Conservation (phyloP, 345 rosid genomes). For the Brassica incana region DNA sequence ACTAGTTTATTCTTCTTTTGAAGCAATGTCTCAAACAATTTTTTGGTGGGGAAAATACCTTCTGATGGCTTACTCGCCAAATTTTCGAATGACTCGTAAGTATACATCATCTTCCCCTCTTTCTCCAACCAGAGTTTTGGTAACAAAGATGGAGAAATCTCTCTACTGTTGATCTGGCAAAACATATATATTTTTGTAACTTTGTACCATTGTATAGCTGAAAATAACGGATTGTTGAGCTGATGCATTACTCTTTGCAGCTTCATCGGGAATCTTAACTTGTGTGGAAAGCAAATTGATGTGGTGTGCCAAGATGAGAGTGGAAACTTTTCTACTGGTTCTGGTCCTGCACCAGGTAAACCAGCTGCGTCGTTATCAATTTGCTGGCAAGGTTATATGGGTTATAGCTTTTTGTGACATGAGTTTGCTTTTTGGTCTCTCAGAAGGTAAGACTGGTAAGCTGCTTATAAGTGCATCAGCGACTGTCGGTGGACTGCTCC, state of each 20-base stretch:
- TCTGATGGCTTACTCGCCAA: slow-evolving; percentile 62
- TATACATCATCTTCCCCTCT: slow-evolving; percentile 20
- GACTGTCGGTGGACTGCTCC: slow-evolving; percentile 90
- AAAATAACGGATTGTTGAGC: slow-evolving; percentile 4
- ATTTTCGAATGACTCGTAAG: slow-evolving; percentile 73
- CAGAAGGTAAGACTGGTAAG: slow-evolving; percentile 66
- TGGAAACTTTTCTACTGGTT: slow-evolving; percentile 41
- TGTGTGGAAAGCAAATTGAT: slow-evolving; percentile 87
- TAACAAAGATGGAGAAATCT: slow-evolving; percentile 4
- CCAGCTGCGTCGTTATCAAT: neutral
- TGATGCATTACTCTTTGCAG: slow-evolving; percentile 46
- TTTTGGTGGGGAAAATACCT: slow-evolving; percentile 81
- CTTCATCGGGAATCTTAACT: slow-evolving; percentile 67
- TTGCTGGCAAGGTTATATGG: slow-evolving; percentile 6
- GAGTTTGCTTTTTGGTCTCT: slow-evolving; percentile 17
- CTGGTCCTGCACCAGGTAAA: slow-evolving; percentile 58
- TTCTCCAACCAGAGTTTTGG: slow-evolving; percentile 3
- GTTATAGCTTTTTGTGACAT: slow-evolving; percentile 17
- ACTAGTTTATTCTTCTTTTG: slow-evolving; percentile 39
- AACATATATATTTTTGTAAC: neutral
- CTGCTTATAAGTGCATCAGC: slow-evolving; percentile 91
- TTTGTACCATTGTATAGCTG: slow-evolving; percentile 4
- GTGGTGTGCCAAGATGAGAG: slow-evolving; percentile 48
- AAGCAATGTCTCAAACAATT: slow-evolving; percentile 91
- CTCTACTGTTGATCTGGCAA: slow-evolving; percentile 11